Conservation (phyloP, 1,284 basidiomycete species). For the Tremellales sp. region DNA sequence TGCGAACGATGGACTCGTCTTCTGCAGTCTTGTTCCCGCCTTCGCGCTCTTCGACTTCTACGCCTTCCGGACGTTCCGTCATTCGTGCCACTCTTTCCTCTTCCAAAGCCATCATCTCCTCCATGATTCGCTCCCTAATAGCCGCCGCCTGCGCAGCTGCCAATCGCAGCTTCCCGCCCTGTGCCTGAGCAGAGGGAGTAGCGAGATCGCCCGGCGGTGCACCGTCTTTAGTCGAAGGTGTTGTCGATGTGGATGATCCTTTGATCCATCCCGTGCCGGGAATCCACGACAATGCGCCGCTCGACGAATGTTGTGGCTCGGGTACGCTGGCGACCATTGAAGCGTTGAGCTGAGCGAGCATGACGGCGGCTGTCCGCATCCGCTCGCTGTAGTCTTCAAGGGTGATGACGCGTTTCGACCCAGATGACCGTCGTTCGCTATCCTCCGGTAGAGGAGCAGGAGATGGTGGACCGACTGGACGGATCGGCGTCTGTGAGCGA, state of each 20-base stretch:
- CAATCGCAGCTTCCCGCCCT: conserved; percentile 59
- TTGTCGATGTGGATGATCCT: conserved; percentile 22
- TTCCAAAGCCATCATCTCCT: conserved; percentile 95
- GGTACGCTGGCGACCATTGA: conserved; percentile 59
- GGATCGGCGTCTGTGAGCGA: not conserved
- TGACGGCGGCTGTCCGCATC: conserved; percentile 96
- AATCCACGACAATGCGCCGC: conserved; percentile 57
- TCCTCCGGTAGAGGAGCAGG: not conserved
- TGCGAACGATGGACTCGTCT: conserved; percentile 85
- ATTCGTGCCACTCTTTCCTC: conserved; percentile 95
- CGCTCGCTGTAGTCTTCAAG: conserved; percentile 96
- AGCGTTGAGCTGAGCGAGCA: conserved; percentile 94
- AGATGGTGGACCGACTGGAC: not conserved
- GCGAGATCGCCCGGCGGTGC: not conserved
- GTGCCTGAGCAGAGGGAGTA: conserved; percentile 16
- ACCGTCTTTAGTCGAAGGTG: conserved; percentile 1
- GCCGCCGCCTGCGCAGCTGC: conserved; percentile 76
- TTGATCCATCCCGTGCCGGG: conserved; percentile 62
- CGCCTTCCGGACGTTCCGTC: conserved; percentile 65
- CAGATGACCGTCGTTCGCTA: conserved; percentile 3
- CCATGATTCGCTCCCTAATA: conserved; percentile 95
- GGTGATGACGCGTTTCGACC: conserved; percentile 46
- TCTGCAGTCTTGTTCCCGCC: conserved; percentile 57
- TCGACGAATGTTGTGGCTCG: conserved; percentile 29
- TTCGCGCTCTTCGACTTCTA: conserved; percentile 49